Evolutionary conservation across 2,329 filamentous ascomycete species (phyloP).

Genomic region (Penicillium olsonii): DNA sequence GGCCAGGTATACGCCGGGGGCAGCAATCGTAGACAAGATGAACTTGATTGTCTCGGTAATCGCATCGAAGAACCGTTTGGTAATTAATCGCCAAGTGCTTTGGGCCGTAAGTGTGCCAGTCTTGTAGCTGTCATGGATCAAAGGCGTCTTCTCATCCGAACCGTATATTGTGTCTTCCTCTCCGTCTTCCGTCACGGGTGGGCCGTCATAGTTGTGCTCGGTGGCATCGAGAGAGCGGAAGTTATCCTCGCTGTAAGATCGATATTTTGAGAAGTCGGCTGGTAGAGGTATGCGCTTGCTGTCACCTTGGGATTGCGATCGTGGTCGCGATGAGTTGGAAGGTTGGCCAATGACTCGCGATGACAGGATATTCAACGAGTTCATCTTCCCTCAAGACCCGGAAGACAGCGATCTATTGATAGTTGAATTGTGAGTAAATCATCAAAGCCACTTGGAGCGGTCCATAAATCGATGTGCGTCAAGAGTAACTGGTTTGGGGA

Average conservation of each 20-base stretch:
- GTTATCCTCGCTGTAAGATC: conserved; percentile 47
- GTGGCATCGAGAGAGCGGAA: conserved; percentile 33
- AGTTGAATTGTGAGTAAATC: conserved; percentile 18
- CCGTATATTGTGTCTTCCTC: conserved; percentile 39
- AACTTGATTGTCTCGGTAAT: conserved; percentile 76
- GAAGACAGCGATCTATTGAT: conserved; percentile 39
- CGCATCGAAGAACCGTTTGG: conserved; percentile 69
- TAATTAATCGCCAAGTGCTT: conserved; percentile 54
- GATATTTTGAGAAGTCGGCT: conserved; percentile 38
- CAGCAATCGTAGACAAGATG: conserved; percentile 74
- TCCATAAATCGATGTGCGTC: conserved; percentile 13
- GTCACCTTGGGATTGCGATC: conserved; percentile 56
- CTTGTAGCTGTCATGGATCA: conserved; percentile 54
- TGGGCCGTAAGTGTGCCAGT: conserved; percentile 37
- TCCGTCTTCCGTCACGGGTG: conserved; percentile 31
- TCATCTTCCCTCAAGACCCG: conserved; percentile 70
- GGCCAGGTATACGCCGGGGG: conserved; percentile 79
- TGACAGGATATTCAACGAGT: conserved; percentile 93
- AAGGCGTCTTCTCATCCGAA: conserved; percentile 68
- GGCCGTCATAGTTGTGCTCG: conserved; percentile 32
- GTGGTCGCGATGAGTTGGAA: conserved; percentile 54
- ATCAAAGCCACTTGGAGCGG: conserved; percentile 15
- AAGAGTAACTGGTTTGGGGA: conserved; percentile 9
- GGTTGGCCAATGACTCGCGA: conserved; percentile 71
- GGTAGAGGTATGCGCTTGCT: conserved; percentile 34